Base-by-base conservation (phyloP, 2,329 filamentous ascomycete genomes). In the Hymenoscyphus albidus region DNA sequence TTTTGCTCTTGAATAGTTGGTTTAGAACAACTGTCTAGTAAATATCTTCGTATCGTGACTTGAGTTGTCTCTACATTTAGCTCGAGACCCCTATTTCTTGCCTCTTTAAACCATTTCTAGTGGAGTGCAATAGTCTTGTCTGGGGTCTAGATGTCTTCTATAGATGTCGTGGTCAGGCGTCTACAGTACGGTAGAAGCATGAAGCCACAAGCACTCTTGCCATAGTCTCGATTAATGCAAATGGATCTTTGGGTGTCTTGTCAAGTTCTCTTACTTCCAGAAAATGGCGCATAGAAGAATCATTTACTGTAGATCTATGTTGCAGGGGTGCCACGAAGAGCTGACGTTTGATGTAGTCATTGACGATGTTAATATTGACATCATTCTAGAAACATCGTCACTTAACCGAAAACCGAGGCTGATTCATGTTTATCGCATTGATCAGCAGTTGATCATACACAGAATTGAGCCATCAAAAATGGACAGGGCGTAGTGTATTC, bases 401-500 rank as follows among this genome's bases (percentile, higher is more conserved):
- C 12, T 22, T 51, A 51, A 51, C n/a, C 44, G 44, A 51, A 22
- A 18, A 51, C 18, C 18, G 7, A 22, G 10, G 22, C 44, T 18
- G 44, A 27, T 51, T 51, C 44, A 51, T 51, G 18, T 51, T 51
- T 22, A 51, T 51, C 44, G 44, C 44, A 51, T 51, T 51, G 44
- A 51, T 51, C 44, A 51, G 44, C 44, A 22, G 44, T 48, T 48
- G 44, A 48, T 48, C 44, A 48, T 18, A 18, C 18, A 18, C 18
- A 18, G 44, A n/a, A 51, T 51, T 12, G 5, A 10, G 44, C 7
- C 32, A 35, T 5, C 7, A 2, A 9, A 35, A 35, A 35, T 5
- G 9, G 5, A 2, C 35, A 35, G 35, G 35, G 35, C 9, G 35
- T 10, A 35, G 6, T 10, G 9, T 35, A 35, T 35, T 35, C 35